phyloP scores from a whole-genome alignment of 1,284 basidiomycete species.

The Cryptococcus sp. region DNA sequence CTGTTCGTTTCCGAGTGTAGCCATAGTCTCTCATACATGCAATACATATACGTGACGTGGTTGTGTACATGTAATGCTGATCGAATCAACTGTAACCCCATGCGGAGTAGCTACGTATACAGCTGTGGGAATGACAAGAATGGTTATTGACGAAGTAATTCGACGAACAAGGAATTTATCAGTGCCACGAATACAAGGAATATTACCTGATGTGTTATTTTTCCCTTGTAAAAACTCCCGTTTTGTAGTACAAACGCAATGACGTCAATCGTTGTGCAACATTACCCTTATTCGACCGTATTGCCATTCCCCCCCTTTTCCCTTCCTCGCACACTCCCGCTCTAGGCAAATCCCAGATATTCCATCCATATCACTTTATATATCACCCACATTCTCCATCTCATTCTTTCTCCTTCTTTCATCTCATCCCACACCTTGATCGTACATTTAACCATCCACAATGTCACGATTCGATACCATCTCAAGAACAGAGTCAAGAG shows the following conservation, averaged over 20 bases:
- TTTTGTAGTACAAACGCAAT: not conserved
- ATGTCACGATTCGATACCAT: slow-evolving; percentile 49
- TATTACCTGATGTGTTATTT: too few species aligned
- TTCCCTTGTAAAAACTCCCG: too few species aligned
- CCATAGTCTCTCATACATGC: too few species aligned
- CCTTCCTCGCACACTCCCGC: not conserved
- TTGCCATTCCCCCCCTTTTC: not conserved
- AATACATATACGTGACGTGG: too few species aligned
- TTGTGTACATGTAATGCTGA: too few species aligned
- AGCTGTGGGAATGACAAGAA: too few species aligned
- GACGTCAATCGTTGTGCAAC: not conserved
- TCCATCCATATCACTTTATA: not conserved
- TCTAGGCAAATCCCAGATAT: not conserved
- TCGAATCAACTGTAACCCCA: too few species aligned
- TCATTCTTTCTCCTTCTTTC: not conserved
- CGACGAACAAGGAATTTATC: too few species aligned
- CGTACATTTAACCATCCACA: slow-evolving; percentile 5
- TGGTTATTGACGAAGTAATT: too few species aligned
- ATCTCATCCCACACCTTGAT: not conserved
- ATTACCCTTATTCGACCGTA: not conserved
- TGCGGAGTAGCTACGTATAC: too few species aligned
- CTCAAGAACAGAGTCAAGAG: slow-evolving; percentile 57
- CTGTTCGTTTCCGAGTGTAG: too few species aligned
- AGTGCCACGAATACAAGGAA: too few species aligned
- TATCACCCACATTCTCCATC: not conserved